phyloP scores from a whole-genome alignment of 2,329 filamentous ascomycete species.

The Grosmannia serpens region DNA sequence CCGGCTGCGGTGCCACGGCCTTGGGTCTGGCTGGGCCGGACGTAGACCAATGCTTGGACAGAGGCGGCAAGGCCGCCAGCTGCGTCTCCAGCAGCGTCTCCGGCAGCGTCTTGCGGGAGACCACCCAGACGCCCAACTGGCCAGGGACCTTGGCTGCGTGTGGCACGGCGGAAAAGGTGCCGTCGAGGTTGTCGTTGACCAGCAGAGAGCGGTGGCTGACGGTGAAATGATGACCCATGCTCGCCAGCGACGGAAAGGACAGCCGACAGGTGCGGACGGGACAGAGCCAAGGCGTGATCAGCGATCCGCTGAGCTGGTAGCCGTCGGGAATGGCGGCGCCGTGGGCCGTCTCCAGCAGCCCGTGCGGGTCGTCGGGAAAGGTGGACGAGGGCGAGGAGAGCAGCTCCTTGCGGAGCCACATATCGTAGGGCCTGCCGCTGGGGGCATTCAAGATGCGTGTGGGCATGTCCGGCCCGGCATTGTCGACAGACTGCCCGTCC shows the following conservation, averaged over 20 bases:
- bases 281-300: slow-evolving; percentile 1
- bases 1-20: background rate
- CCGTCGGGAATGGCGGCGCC: background rate
- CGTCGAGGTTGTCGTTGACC: slow-evolving; percentile 10
- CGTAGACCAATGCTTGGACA: no score
- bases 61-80: no score
- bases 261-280: slow-evolving; percentile 2
- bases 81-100: background rate
- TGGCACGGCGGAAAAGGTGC: background rate
- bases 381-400: background rate
- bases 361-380: no score
- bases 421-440: slow-evolving; percentile 1
- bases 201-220: background rate
- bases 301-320: background rate
- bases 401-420: background rate
- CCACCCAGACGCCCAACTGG: background rate
- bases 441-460: background rate
- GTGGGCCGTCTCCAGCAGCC: no score
- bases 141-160: background rate
- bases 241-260: background rate
- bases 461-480: no score
- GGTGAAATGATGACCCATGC: slow-evolving; percentile 3
- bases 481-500: no score
- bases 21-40: background rate
- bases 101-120: background rate